These are phyloP conservation scores for Apiotrichum porosum DNA, from an alignment of 1,284 basidiomycete genomes.

Conservation along the genomic window DNA sequence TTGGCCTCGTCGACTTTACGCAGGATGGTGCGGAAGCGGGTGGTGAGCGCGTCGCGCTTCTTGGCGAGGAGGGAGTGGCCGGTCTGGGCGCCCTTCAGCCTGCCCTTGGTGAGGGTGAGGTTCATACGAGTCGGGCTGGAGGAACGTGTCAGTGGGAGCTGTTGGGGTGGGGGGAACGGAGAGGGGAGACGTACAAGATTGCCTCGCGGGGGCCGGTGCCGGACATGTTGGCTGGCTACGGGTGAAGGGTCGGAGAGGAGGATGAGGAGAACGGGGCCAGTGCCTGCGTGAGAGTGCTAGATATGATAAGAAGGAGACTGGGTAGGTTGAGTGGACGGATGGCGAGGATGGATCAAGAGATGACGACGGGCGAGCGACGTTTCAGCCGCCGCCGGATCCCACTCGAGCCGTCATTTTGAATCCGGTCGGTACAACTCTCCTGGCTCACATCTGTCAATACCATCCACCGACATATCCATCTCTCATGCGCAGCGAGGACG, in stretches of 20 bases:
- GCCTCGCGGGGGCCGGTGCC: slow-evolving; percentile 82
- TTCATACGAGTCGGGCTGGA: slow-evolving; percentile 80
- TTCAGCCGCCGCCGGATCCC: neutral
- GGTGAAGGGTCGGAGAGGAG: too few species aligned
- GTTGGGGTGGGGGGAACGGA: too few species aligned
- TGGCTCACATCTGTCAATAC: too few species aligned
- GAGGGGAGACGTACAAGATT: slow-evolving; percentile 60
- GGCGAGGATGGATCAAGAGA: neutral
- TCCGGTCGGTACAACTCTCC: neutral
- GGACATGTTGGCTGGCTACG: too few species aligned
- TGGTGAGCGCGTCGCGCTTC: slow-evolving; percentile 93
- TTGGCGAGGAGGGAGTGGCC: slow-evolving; percentile 95
- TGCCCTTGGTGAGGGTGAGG: slow-evolving; percentile 84
- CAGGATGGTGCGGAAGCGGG: slow-evolving; percentile 82
- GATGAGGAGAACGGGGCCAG: slow-evolving; percentile 11
- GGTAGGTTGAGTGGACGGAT: neutral
- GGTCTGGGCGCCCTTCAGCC: slow-evolving; percentile 94
- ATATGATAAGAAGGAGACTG: neutral
- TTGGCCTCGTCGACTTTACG: slow-evolving; percentile 97
- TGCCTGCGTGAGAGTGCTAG: neutral
- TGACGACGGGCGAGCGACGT: neutral
- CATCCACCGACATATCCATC: slow-evolving; percentile 1
- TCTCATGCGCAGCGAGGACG: slow-evolving; percentile 35
- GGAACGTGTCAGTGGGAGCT: too few species aligned
- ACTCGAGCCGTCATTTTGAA: slow-evolving; percentile 4